Evolutionary conservation across 176 grass and related monocot genomes (phyloP), one percentile per base, ranked within the genome.

Genomic region (Musa acuminata): DNA sequence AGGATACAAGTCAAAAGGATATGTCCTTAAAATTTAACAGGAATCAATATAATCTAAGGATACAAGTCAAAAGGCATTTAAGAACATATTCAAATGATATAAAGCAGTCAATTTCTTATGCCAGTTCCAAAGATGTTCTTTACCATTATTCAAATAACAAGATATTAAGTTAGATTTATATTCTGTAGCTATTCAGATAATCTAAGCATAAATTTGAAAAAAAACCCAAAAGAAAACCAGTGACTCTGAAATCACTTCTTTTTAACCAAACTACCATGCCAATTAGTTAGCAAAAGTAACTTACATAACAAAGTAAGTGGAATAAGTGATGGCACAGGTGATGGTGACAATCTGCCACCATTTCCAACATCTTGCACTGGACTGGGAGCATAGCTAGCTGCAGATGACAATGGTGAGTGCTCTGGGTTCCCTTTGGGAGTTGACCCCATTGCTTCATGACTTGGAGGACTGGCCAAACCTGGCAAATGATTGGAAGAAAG

Each of bases 301-400:
- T 89, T 80, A 92, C 90, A 69, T 72, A 74, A 78, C 9, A 81
- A 79, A 43, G 82, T 83, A 24, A 77, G 83, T 25, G 85, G 83
- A 8, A 83, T 69, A 17, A 80, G 62, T 75, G 83, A 51, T 52
- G 53, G 19, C 5, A 52, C 29, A 29, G 58, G 22, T 29, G 58
- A 8, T 80, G 68, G 22, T 12, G 57, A 64, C 48, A 63, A 58
- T 73, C 64, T 58, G 20, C 24, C 75, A 13, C 64, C 76, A 35
- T 72, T 66, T 80, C 8, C 20, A 16, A 78, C 85, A 62, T 84
- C 84, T 48, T 53, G 51, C 73, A 69, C 55, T 67, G 73, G 65
- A 21, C 14, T 52, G 2, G 82, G 13, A 20, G 23, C 52, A 82
- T 77, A 53, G 50, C 51, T 71, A 80, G 60, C 52, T 60, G 72